Evolutionary conservation across 2,329 filamentous ascomycete species (phyloP).

Genomic region (Sporothrix pallida): DNA sequence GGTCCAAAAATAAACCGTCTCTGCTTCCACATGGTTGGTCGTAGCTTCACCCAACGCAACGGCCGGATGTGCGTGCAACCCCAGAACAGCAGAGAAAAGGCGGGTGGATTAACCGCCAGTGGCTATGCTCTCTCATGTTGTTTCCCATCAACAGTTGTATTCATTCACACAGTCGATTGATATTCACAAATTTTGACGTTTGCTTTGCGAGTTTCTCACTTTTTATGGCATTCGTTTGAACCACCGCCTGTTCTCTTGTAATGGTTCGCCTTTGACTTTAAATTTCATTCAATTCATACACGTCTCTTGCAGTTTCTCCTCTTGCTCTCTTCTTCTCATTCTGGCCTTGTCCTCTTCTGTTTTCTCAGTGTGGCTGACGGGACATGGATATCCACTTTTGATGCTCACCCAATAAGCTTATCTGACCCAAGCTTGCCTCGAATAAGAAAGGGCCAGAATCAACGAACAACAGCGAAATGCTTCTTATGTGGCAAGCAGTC

Average conservation of each 20-base stretch:
- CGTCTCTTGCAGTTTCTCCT: background rate
- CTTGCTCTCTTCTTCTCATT: background rate
- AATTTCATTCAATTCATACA: background rate
- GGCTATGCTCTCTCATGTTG: background rate
- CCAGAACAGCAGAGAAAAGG: background rate
- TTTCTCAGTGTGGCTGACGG: conserved; percentile 17
- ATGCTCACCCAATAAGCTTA: conserved; percentile 23
- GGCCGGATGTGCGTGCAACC: background rate
- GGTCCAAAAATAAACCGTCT: conserved; percentile 13
- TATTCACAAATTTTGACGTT: background rate
- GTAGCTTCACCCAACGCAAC: background rate
- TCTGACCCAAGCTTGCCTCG: background rate
- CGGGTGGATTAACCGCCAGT: background rate
- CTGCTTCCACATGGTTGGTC: background rate
- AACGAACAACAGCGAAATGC: background rate
- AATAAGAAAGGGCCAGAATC: background rate
- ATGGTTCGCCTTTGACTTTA: background rate
- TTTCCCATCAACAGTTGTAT: background rate
- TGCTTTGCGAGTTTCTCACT: background rate
- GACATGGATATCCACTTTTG: background rate
- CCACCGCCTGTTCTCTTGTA: background rate
- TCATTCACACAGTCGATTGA: background rate
- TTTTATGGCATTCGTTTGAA: background rate
- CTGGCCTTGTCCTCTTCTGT: background rate
- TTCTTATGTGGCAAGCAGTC: background rate